Conservation (phyloP, 2,329 filamentous ascomycete genomes). For the Xylariaceae sp. region DNA sequence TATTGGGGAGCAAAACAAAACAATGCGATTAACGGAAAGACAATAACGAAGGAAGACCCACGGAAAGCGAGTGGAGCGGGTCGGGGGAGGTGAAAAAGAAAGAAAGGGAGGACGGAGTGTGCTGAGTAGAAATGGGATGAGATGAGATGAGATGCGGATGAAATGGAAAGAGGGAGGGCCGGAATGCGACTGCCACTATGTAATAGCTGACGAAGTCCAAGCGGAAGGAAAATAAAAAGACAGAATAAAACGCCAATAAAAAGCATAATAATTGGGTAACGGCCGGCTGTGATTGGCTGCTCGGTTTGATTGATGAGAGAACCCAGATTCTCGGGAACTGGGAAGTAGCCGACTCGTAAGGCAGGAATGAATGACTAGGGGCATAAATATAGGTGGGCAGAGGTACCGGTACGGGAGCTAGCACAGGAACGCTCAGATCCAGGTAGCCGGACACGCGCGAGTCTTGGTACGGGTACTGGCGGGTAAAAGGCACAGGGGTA, state of each 20-base stretch:
- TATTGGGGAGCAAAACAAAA: slow-evolving; percentile 6
- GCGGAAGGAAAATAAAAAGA: neutral
- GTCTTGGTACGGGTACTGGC: neutral
- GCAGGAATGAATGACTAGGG: neutral
- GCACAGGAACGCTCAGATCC: neutral
- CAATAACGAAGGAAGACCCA: neutral
- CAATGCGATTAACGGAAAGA: slow-evolving; percentile 3
- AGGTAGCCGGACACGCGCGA: too few relatives aligned
- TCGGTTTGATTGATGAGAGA: neutral
- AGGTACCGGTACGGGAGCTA: neutral
- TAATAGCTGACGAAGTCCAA: neutral
- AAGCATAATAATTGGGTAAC: neutral
- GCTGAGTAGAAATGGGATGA: neutral
- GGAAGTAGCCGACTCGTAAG: neutral
- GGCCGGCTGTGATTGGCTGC: neutral
- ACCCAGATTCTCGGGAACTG: neutral
- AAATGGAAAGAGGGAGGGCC: slow-evolving; percentile 3
- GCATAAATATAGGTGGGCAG: neutral
- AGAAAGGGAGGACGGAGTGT: neutral
- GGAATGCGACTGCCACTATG: slow-evolving; percentile 8
- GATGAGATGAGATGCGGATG: neutral
- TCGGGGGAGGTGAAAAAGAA: neutral
- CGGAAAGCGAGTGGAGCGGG: neutral
- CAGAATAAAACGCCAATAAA: neutral
- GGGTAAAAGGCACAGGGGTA: neutral